Base-by-base conservation (phyloP, 441 rosid genomes). In the California macrophylla region DNA sequence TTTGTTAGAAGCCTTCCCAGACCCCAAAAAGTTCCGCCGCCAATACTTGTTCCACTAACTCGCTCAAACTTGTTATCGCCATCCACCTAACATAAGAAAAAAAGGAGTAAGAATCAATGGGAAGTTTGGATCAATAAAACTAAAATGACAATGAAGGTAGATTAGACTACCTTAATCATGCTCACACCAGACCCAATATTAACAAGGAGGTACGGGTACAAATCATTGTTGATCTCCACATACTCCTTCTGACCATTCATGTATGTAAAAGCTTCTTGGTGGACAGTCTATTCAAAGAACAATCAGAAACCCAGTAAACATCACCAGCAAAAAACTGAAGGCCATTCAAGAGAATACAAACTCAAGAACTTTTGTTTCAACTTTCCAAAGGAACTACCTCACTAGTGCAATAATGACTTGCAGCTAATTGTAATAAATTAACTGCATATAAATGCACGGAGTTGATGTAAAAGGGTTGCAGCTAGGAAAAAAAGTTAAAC, bases 11-110 rank as follows among this genome's bases (percentile, higher is more conserved):
- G 89, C 83, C 85, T 89, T 79, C 99, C 99, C 83, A 95, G 80
- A 62, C 99, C 99, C 97, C 95, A 95, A 42, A 88, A 95, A 66
- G 99, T 92, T 64, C 99, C 99, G 76, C 99, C 99, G 12, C 99
- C 99, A 69, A 90, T 95, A 83, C 91, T 95, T 66, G 99, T 95
- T 38, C 99, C 98, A 60, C 99, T 95, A 75, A 95, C 97, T 71
- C 98, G 90, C 84, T 95, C 78, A 79, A 89, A 95, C 76, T 92
- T 95, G 18, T 96, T 97, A 76, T 95, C 98, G 28, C 97, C 96
- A 68, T 95, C 99, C 82, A 95, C 98, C 99, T 95, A 75, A 67
- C 70, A 12, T 69, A 18, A 42, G n/a, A 60, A 69, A 67, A 67
- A 29, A 67, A 21, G 8, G 67, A 81, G 45, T 38, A 38, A 38